Evolutionary conservation across 345 rosid genomes (phyloP).

Genomic region (Raphanus raphanistrum): DNA sequence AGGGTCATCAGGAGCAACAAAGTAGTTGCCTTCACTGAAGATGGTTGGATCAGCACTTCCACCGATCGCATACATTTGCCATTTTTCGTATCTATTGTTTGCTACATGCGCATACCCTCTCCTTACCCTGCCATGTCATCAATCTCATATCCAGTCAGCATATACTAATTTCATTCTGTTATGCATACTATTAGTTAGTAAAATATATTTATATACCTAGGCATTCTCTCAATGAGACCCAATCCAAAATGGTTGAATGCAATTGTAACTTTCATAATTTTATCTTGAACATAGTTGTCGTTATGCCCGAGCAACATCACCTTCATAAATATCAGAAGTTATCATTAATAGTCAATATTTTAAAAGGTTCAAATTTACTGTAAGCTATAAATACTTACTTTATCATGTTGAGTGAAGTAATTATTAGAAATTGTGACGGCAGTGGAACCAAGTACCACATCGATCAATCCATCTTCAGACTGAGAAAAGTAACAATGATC

Average conservation of each 20-base stretch:
- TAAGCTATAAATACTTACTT: constrained; percentile 42
- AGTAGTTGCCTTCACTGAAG: constrained; percentile 91
- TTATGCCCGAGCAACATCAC: constrained; percentile 82
- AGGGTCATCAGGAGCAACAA: constrained; percentile 52
- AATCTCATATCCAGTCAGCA: not conserved
- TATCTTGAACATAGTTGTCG: constrained; percentile 63
- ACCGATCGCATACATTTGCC: constrained; percentile 93
- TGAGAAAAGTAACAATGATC: constrained; percentile 78
- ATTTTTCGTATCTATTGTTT: constrained; percentile 80
- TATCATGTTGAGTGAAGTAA: constrained; percentile 81
- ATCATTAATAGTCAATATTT: not conserved
- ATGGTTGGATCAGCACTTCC: constrained; percentile 95
- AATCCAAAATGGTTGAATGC: constrained; percentile 78
- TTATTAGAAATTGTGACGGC: constrained; percentile 84
- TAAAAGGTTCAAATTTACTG: not conserved
- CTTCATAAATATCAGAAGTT: constrained; percentile 28
- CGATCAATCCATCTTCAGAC: constrained; percentile 77
- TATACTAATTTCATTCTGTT: not conserved
- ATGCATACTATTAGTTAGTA: not conserved
- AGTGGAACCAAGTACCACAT: constrained; percentile 82
- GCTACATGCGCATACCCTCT: constrained; percentile 85
- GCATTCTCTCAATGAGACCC: constrained; percentile 89
- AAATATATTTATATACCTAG: constrained; percentile 50
- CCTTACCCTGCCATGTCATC: constrained; percentile 49
- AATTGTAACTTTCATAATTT: constrained; percentile 73